Evolutionary conservation across 2,329 filamentous ascomycete species (phyloP).

Genomic region (Lachnellula hyalina): DNA sequence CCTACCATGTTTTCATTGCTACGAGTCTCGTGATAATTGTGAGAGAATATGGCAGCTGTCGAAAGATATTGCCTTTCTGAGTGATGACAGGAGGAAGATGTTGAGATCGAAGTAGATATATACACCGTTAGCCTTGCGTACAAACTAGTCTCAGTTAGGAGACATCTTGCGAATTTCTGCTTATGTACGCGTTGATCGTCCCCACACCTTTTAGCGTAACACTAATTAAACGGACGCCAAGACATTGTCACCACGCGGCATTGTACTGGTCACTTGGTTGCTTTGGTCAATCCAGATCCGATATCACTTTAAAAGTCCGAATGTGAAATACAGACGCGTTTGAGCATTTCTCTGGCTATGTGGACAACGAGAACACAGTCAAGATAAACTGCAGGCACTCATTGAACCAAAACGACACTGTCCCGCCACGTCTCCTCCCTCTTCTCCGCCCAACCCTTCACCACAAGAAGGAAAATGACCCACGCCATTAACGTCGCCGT

Average conservation of each 20-base stretch:
- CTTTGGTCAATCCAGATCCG: constrained; percentile 7
- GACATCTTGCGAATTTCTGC: constrained; percentile 9
- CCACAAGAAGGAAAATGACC: constrained; percentile 67
- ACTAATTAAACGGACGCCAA: constrained; percentile 1
- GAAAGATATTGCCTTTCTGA: constrained; percentile 10
- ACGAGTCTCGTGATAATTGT: constrained; percentile 6
- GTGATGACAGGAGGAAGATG: constrained; percentile 8
- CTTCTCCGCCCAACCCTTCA: constrained; percentile 69
- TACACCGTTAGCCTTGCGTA: constrained; percentile 1
- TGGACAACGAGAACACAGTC: constrained; percentile 6
- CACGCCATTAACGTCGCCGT: constrained; percentile 79
- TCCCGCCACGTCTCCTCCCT: constrained; percentile 3
- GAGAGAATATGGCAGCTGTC: constrained; percentile 5
- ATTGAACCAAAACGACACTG: constrained; percentile 9
- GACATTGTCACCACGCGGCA: not conserved
- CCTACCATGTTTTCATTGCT: constrained; percentile 7
- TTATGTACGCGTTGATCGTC: constrained; percentile 5
- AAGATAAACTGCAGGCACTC: constrained; percentile 8
- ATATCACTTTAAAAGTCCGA: constrained; percentile 8
- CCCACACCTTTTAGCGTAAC: constrained; percentile 3
- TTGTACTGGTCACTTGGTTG: constrained; percentile 7
- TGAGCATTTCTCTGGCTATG: constrained; percentile 3
- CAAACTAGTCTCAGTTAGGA: constrained; percentile 8
- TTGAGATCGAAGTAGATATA: constrained; percentile 9
- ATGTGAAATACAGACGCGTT: constrained; percentile 6